Evolutionary conservation across 192 early-diverging fungal genomes (phyloP), one percentile per base, ranked within the genome.

Genomic region (Anaeromyces robustus): DNA sequence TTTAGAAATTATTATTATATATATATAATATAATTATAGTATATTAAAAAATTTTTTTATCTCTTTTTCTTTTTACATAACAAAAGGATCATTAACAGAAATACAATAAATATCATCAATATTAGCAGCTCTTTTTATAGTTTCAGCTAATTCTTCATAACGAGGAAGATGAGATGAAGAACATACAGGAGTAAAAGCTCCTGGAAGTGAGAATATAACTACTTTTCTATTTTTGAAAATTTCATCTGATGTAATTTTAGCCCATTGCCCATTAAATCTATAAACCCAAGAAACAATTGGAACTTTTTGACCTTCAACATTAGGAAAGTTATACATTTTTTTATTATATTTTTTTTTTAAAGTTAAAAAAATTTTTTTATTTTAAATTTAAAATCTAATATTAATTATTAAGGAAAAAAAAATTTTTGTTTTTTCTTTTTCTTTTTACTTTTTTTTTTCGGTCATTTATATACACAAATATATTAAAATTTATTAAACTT

Each of bases 21-120:
- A n/a, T n/a, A n/a, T n/a, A n/a, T n/a, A n/a, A n/a, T n/a, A n/a
- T n/a, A n/a, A n/a, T n/a, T n/a, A n/a, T n/a, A n/a, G n/a, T n/a
- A n/a, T n/a, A n/a, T n/a, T n/a, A n/a, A n/a, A n/a, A n/a, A n/a
- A n/a, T n/a, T n/a, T n/a, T n/a, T n/a, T n/a, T n/a, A n/a, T n/a
- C n/a, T n/a, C n/a, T n/a, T n/a, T n/a, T n/a, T n/a, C n/a, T 1
- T 89, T 90, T 83, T 91, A 86, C 89, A 86, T 83, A 29, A 89
- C 88, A 39, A 88, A 92, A 6, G 87, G 87, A 79, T 90, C 88
- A 59, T 88, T 85, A 16, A 86, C 83, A n/a, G 91, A 86, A 59
- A 94, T 84, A 82, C 94, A 94, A 6, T 90, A 87, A 31, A 96
- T 85, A 31, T 88, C 85, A 80, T 91, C 90, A n/a, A 93, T 88